These are phyloP conservation scores for Lagenidium giganteum DNA, from an alignment of 352 stramenopile genomes.

Conservation along the genomic window DNA sequence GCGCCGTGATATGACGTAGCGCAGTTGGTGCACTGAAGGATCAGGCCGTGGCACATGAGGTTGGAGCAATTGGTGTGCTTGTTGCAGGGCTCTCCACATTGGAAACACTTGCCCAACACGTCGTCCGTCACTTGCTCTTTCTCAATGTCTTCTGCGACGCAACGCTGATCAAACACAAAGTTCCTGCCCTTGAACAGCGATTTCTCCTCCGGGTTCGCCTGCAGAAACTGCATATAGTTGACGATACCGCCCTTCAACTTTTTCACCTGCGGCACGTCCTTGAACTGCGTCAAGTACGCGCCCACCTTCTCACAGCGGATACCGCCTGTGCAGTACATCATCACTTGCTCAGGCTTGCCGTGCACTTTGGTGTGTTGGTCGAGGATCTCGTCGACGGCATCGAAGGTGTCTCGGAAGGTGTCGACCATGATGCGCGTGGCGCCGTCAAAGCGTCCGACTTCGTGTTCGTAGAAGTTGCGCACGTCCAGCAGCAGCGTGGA, in stretches of 20 bases:
- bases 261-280: slow-evolving; percentile 44
- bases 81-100: slow-evolving; percentile 50
- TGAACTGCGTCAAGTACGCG: slow-evolving; percentile 58
- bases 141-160: slow-evolving; percentile 28
- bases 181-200: slow-evolving; percentile 52
- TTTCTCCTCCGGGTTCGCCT: slow-evolving; percentile 22
- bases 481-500: slow-evolving; percentile 36
- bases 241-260: slow-evolving; percentile 58
- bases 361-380: too few species aligned
- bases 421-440: slow-evolving; percentile 56
- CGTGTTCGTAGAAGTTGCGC: slow-evolving; percentile 54
- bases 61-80: slow-evolving; percentile 53
- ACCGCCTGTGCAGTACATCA: slow-evolving; percentile 65
- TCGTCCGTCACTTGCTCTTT: slow-evolving; percentile 52
- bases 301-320: slow-evolving; percentile 65
- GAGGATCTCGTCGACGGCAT: slow-evolving; percentile 41
- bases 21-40: slow-evolving; percentile 48
- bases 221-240: slow-evolving; percentile 52
- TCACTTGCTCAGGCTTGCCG: slow-evolving; percentile 30
- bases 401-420: slow-evolving; percentile 52
- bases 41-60: slow-evolving; percentile 49
- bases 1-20: slow-evolving; percentile 16
- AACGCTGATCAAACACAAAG: slow-evolving; percentile 79
- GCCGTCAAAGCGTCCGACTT: slow-evolving; percentile 46
- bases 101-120: slow-evolving; percentile 56